Conservation (phyloP, 2,329 filamentous ascomycete species). For the Chrysosporium keratinophilum region DNA sequence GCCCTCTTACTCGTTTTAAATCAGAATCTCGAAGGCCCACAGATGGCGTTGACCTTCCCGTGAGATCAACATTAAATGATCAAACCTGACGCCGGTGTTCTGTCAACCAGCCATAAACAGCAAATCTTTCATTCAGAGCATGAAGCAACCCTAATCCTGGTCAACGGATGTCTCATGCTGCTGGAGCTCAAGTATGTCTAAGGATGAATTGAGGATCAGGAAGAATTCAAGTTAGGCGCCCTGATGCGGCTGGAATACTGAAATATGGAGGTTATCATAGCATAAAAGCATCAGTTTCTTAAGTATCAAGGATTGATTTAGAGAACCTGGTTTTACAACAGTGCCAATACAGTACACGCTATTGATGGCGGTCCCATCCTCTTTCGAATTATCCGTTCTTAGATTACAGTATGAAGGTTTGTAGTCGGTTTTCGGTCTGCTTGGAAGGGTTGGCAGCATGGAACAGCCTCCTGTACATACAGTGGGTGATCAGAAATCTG, state of each 20-base stretch:
- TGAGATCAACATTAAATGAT: conserved; percentile 86
- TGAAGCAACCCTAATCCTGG: conserved; percentile 88
- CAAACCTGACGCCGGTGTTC: conserved; percentile 91
- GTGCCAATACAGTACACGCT: conserved; percentile 84
- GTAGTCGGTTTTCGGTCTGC: too few species aligned
- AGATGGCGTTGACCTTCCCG: conserved; percentile 32
- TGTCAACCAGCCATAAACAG: conserved; percentile 91
- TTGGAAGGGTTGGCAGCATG: too few species aligned
- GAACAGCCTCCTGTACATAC: too few species aligned
- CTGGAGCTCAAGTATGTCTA: conserved; percentile 88
- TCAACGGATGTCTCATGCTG: conserved; percentile 61
- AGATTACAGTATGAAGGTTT: neutral
- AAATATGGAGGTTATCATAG: conserved; percentile 96
- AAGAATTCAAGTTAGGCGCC: conserved; percentile 66
- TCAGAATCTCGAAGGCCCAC: conserved; percentile 74
- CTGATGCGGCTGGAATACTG: conserved; percentile 68
- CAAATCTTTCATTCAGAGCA: conserved; percentile 83
- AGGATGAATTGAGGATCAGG: conserved; percentile 77
- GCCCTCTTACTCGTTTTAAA: conserved; percentile 58
- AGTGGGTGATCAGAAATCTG: too few species aligned
- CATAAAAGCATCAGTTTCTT: conserved; percentile 5
- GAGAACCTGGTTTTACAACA: conserved; percentile 65
- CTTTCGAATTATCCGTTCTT: neutral
- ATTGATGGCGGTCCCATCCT: conserved; percentile 53
- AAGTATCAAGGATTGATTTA: neutral